Percentiles rank a stretch among this genome's conserved stretches.
Evolutionary conservation across 805 yeast genomes (phyloP).

Genomic region (Wickerhamiella parazyma): DNA sequence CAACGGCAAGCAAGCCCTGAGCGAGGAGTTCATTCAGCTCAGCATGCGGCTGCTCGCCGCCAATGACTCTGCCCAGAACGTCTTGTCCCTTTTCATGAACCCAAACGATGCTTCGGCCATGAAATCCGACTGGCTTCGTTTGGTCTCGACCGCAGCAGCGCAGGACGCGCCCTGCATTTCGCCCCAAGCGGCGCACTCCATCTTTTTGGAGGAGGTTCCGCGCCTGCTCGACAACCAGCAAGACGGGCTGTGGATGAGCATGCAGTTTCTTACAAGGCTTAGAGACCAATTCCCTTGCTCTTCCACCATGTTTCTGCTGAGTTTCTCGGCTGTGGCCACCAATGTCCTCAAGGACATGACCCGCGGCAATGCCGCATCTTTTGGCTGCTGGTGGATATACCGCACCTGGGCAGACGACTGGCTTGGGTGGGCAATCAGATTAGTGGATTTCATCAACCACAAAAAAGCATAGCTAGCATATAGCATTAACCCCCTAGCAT

Average conservation of each 20-base stretch:
- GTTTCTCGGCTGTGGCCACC: conserved; percentile 23
- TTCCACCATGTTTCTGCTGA: conserved; percentile 42
- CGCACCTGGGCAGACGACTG: conserved; percentile 69
- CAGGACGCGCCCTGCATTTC: conserved; percentile 40
- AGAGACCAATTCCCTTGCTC: conserved; percentile 37
- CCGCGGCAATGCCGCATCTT: conserved; percentile 43
- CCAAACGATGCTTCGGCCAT: conserved; percentile 35
- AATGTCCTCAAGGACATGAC: conserved; percentile 22
- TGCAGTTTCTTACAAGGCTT: conserved; percentile 29
- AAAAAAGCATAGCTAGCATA: background rate
- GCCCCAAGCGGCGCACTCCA: conserved; percentile 15
- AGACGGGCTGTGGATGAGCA: conserved; percentile 22
- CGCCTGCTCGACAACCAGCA: conserved; percentile 16
- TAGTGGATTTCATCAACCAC: conserved; percentile 23
- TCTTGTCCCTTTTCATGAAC: conserved; percentile 34
- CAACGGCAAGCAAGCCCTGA: conserved; percentile 39
- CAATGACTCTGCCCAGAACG: conserved; percentile 39
- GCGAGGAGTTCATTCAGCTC: conserved; percentile 40
- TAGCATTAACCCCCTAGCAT: background rate
- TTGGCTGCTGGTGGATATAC: conserved; percentile 64
- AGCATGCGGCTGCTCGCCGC: conserved; percentile 42
- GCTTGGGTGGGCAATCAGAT: conserved; percentile 51
- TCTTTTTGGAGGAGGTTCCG: conserved; percentile 22
- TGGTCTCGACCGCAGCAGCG: conserved; percentile 35
- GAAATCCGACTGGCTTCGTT: conserved; percentile 46